These are phyloP conservation scores for Tylopilus sp. DNA, from an alignment of 1,284 basidiomycete species.

Conservation along the genomic window DNA sequence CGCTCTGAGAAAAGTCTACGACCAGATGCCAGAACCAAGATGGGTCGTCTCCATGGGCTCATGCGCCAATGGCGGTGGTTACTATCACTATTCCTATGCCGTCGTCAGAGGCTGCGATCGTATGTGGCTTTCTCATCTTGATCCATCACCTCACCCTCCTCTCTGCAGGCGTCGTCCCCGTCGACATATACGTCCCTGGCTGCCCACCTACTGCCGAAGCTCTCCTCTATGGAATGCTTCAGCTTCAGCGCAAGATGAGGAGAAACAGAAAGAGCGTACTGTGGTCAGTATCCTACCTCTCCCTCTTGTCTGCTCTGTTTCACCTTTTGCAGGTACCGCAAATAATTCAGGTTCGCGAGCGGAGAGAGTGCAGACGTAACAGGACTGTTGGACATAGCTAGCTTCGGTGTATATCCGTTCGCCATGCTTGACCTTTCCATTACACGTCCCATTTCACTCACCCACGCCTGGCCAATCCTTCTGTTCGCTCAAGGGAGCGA, in stretches of 20 bases:
- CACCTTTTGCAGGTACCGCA: slow-evolving; percentile 28
- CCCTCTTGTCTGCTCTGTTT: background rate
- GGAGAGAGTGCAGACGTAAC: slow-evolving; percentile 4
- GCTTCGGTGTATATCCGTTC: slow-evolving; percentile 21
- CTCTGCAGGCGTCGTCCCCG: slow-evolving; percentile 82
- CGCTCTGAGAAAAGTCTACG: slow-evolving; percentile 91
- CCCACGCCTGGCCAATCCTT: background rate
- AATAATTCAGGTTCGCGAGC: slow-evolving; percentile 13
- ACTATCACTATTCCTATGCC: slow-evolving; percentile 98
- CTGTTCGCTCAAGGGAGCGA: background rate
- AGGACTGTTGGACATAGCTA: slow-evolving; percentile 24
- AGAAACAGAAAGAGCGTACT: slow-evolving; percentile 84
- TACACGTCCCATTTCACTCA: slow-evolving; percentile 3
- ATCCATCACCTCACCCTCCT: background rate
- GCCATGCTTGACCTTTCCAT: slow-evolving; percentile 7
- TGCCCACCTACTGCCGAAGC: slow-evolving; percentile 96
- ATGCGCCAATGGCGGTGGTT: slow-evolving; percentile 97
- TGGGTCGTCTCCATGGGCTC: slow-evolving; percentile 99
- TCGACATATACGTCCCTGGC: slow-evolving; percentile 96
- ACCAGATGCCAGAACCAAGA: slow-evolving; percentile 96
- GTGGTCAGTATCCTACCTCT: slow-evolving; percentile 58
- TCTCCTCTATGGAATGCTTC: slow-evolving; percentile 89
- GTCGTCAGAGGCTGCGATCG: slow-evolving; percentile 99
- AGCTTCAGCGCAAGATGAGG: slow-evolving; percentile 97
- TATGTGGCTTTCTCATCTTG: slow-evolving; percentile 37